Conservation (phyloP, 2,329 filamentous ascomycete species). For the Neobulgaria alba region DNA sequence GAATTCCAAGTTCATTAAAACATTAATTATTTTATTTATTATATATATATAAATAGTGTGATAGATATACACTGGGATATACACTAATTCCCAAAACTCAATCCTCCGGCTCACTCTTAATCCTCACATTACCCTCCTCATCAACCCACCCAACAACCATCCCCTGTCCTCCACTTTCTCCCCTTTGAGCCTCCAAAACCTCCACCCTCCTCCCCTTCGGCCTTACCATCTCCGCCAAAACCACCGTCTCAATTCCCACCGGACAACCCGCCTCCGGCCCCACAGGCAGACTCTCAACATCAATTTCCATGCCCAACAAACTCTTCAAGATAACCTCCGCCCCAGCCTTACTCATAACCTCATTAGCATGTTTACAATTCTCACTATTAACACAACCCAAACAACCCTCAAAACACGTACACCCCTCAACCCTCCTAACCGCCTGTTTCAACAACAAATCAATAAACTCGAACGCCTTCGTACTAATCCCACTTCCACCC, state of each 20-base stretch:
- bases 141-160: constrained; percentile 23
- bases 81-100: no score
- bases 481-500: constrained; percentile 75
- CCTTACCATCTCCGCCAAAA: constrained; percentile 59
- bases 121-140: constrained; percentile 18
- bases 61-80: no score
- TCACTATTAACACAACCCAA: constrained; percentile 85
- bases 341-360: constrained; percentile 90
- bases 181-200: constrained; percentile 19
- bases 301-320: constrained; percentile 67
- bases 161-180: constrained; percentile 23
- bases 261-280: constrained; percentile 65
- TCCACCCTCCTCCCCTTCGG: constrained; percentile 17
- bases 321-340: constrained; percentile 72
- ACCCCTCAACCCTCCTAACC: constrained; percentile 65
- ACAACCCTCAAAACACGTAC: constrained; percentile 72
- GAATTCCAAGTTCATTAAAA: no score
- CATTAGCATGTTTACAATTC: constrained; percentile 74
- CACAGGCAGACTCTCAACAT: constrained; percentile 78
- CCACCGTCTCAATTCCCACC: constrained; percentile 72
- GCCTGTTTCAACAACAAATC: constrained; percentile 71
- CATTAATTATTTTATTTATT: no score
- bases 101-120: constrained; percentile 26
- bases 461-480: constrained; percentile 89
- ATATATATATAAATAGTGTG: no score